A percentile compares a stretch with the other conserved stretches of the same genome.
Evolutionary conservation across 352 stramenopile species (phyloP).

Genomic region (Lagenidium giganteum): DNA sequence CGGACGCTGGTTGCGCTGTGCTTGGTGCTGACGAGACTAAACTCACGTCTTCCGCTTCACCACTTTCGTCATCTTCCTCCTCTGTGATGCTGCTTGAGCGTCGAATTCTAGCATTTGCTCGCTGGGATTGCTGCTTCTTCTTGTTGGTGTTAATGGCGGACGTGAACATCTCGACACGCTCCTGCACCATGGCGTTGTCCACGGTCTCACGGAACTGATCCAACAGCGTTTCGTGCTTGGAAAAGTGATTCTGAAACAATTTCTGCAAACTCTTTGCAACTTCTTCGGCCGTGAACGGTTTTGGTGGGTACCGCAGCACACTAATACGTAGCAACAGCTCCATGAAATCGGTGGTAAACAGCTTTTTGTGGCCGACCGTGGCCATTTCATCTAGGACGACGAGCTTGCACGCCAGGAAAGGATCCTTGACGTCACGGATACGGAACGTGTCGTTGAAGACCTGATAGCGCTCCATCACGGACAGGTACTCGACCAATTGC

Average conservation of each 20-base stretch:
- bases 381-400: slow-evolving; percentile 74
- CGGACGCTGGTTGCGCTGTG: too few species aligned
- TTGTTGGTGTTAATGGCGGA: slow-evolving; percentile 43
- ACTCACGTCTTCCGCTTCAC: too few species aligned
- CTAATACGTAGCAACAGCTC: slow-evolving; percentile 62
- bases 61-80: too few species aligned
- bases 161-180: slow-evolving; percentile 55
- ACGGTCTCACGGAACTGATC: slow-evolving; percentile 51
- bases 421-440: slow-evolving; percentile 59
- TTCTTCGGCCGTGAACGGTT: slow-evolving; percentile 25
- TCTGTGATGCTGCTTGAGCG: too few species aligned
- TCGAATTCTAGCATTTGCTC: too few species aligned
- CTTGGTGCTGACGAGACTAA: too few species aligned
- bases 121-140: slow-evolving; percentile 1
- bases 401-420: slow-evolving; percentile 69
- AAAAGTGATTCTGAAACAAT: slow-evolving; percentile 61
- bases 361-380: slow-evolving; percentile 61
- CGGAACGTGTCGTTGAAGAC: slow-evolving; percentile 62
- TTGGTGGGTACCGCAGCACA: slow-evolving; percentile 52
- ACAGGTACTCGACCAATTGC: slow-evolving; percentile 63
- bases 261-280: slow-evolving; percentile 49
- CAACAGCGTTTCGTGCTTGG: slow-evolving; percentile 55
- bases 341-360: slow-evolving; percentile 76
- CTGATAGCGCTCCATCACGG: slow-evolving; percentile 55
- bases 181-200: slow-evolving; percentile 50